These are phyloP conservation scores for Calonectria pteridis DNA, from an alignment of 2,329 filamentous ascomycete genomes.

Conservation along the genomic window DNA sequence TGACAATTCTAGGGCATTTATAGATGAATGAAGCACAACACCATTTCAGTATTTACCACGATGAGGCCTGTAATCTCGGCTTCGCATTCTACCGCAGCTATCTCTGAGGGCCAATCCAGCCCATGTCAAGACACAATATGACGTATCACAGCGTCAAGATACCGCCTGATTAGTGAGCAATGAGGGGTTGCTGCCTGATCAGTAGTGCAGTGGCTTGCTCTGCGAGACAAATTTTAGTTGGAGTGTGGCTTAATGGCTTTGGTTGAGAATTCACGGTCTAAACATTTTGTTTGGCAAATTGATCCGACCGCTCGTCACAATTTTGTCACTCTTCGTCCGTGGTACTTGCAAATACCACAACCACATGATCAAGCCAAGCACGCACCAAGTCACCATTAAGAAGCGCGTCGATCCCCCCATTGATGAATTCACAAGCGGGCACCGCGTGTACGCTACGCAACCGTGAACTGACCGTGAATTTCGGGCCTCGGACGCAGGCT, in stretches of 20 bases:
- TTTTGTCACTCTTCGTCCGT: background rate
- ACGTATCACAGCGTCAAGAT: background rate
- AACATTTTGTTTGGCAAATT: background rate
- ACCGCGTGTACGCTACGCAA: background rate
- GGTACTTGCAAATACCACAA: background rate
- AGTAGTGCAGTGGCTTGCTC: background rate
- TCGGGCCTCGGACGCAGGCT: background rate
- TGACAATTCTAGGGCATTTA: background rate
- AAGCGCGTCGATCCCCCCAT: background rate
- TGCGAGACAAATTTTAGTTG: background rate
- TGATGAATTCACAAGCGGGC: background rate
- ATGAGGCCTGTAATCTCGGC: background rate
- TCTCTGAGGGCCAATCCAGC: background rate
- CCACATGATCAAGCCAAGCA: background rate
- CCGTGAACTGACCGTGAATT: background rate
- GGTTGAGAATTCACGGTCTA: background rate
- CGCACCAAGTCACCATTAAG: background rate
- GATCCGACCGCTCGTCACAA: background rate
- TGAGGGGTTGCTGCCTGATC: slow-evolving; percentile 14
- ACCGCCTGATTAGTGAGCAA: slow-evolving; percentile 20
- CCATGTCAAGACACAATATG: background rate
- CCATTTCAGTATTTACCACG: background rate
- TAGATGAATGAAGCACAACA: background rate
- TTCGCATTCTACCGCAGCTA: background rate
- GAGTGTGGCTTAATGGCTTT: background rate